These are phyloP conservation scores for Ceratocystis smalleyi DNA, from an alignment of 2,329 filamentous ascomycete species.

Conservation along the genomic window DNA sequence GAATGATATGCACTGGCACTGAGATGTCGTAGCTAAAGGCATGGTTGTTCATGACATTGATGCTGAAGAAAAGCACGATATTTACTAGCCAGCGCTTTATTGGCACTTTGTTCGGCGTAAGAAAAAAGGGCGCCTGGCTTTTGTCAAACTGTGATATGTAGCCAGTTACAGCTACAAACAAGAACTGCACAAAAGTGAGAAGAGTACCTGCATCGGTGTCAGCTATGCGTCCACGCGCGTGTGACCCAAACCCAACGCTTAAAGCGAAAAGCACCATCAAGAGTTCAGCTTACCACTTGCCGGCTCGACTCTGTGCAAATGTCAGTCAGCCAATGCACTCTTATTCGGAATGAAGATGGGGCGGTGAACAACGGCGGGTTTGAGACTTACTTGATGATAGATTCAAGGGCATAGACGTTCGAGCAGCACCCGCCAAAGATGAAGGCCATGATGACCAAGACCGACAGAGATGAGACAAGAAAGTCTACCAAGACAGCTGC, in stretches of 20 bases:
- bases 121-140: constrained; percentile 51
- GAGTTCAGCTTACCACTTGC: constrained; percentile 49
- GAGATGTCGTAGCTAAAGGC: constrained; percentile 95
- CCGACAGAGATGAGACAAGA: constrained; percentile 30
- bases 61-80: constrained; percentile 76
- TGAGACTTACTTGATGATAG: constrained; percentile 72
- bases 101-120: constrained; percentile 66
- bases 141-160: constrained; percentile 60
- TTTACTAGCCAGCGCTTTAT: constrained; percentile 75
- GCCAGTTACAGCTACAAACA: constrained; percentile 65
- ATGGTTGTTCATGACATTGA: constrained; percentile 95
- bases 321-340: neutral
- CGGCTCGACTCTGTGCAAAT: constrained; percentile 51
- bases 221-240: neutral
- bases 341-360: neutral
- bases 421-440: constrained; percentile 95
- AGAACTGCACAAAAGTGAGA: constrained; percentile 77
- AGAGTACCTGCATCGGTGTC: constrained; percentile 47
- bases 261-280: neutral
- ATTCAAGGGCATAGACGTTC: constrained; percentile 93
- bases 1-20: constrained; percentile 89
- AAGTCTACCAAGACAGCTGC: neutral
- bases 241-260: neutral
- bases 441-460: constrained; percentile 46
- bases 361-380: neutral